A percentile compares a stretch with the other conserved stretches of the same genome.
These are phyloP conservation scores for Exidia glandulosa DNA, from an alignment of 768 basidiomycete genomes.

Conservation along the genomic window DNA sequence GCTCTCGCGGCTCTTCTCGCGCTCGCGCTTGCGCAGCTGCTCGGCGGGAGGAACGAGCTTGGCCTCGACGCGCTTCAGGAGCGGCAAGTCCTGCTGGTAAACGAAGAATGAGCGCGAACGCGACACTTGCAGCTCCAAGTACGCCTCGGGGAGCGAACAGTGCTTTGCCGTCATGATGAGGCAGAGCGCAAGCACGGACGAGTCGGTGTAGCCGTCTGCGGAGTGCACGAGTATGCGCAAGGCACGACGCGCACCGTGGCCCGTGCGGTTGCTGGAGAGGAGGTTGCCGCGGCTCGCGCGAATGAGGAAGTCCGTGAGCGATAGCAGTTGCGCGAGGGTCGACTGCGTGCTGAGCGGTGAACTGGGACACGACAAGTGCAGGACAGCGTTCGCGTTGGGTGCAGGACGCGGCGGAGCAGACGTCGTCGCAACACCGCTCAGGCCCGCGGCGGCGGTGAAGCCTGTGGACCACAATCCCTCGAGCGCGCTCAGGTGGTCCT, in stretches of 20 bases:
- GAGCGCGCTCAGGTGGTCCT: constrained; percentile 59
- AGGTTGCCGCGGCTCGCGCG: constrained; percentile 1
- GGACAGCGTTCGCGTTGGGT: constrained; percentile 46
- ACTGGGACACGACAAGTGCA: constrained; percentile 40
- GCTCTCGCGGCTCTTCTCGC: constrained; percentile 5
- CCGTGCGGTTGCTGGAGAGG: constrained; percentile 13
- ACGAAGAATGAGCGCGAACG: constrained; percentile 76
- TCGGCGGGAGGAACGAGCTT: constrained; percentile 17
- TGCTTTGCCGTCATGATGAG: constrained; percentile 71
- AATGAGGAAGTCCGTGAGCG: background rate
- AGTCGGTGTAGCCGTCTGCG: constrained; percentile 88
- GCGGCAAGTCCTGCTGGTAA: constrained; percentile 66
- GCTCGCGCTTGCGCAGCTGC: constrained; percentile 7
- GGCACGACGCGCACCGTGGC: constrained; percentile 14
- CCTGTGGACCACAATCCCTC: constrained; percentile 54
- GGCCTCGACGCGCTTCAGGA: constrained; percentile 62
- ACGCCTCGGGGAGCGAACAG: constrained; percentile 74
- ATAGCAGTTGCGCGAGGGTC: background rate
- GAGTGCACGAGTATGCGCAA: constrained; percentile 69
- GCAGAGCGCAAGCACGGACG: constrained; percentile 74
- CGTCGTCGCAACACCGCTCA: constrained; percentile 7
- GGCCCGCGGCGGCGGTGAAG: constrained; percentile 9
- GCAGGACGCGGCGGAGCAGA: constrained; percentile 52
- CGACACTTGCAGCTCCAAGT: constrained; percentile 68
- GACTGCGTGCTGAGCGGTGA: constrained; percentile 28